Conservation (phyloP, 495 filamentous ascomycete species). For the Aspergillus nidulans region DNA sequence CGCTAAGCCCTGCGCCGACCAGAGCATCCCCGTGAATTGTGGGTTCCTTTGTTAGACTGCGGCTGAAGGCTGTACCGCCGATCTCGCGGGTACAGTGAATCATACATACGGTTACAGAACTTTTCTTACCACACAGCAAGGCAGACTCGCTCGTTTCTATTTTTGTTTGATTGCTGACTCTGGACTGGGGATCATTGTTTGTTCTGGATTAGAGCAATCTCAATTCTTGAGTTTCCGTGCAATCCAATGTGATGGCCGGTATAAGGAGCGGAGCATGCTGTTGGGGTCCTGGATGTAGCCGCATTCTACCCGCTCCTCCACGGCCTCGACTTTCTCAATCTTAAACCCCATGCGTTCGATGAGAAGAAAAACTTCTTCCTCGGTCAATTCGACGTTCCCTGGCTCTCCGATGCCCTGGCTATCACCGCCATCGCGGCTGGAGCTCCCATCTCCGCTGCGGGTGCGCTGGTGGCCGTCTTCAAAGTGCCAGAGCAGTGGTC, state of each 20-base stretch:
- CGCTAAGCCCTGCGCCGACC: conserved; percentile 15
- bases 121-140: conserved; percentile 9
- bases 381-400: conserved; percentile 78
- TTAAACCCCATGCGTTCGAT: conserved; percentile 74
- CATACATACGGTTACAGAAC: background rate
- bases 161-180: background rate
- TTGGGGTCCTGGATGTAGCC: conserved; percentile 81
- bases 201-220: background rate
- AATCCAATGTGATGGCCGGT: conserved; percentile 75
- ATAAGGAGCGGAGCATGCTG: conserved; percentile 82
- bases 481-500: conserved; percentile 90
- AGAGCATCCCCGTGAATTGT: background rate
- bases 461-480: conserved; percentile 49
- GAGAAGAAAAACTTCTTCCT: conserved; percentile 78
- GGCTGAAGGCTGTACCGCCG: conserved; percentile 17
- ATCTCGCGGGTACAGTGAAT: conserved; percentile 10
- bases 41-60: conserved; percentile 17
- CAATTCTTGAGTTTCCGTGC: conserved; percentile 57
- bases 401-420: conserved; percentile 64
- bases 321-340: conserved; percentile 47
- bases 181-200: background rate
- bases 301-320: conserved; percentile 46
- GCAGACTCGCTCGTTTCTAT: conserved; percentile 10
- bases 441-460: conserved; percentile 5
- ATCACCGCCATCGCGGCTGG: conserved; percentile 10